Evolutionary conservation across 805 yeast genomes (phyloP).

Genomic region (Monosporozyma servazzii): DNA sequence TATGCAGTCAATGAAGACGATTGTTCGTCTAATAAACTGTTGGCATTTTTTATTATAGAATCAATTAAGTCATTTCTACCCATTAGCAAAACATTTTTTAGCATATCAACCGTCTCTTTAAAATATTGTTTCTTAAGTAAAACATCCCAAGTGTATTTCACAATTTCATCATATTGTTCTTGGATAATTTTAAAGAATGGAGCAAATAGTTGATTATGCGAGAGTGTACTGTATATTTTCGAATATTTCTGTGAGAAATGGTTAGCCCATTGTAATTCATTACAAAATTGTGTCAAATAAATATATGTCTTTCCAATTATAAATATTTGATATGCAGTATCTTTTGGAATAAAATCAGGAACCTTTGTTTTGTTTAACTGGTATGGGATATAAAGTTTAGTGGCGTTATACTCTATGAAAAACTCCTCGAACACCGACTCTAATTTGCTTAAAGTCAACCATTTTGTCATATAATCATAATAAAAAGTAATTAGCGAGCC

Average conservation of each 20-base stretch:
- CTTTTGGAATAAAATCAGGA: slow-evolving; percentile 33
- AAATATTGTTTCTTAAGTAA: slow-evolving; percentile 43
- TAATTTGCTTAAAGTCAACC: slow-evolving; percentile 65
- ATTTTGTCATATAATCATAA: slow-evolving; percentile 45
- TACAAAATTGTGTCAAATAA: slow-evolving; percentile 56
- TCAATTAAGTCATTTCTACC: slow-evolving; percentile 79
- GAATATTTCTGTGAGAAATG: slow-evolving; percentile 31
- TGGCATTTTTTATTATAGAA: slow-evolving; percentile 47
- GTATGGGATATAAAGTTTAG: slow-evolving; percentile 9
- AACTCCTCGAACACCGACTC: slow-evolving; percentile 50
- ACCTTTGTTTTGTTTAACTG: slow-evolving; percentile 19
- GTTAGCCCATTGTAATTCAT: slow-evolving; percentile 57
- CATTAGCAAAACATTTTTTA: slow-evolving; percentile 61
- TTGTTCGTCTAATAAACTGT: slow-evolving; percentile 45
- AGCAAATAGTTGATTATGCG: slow-evolving; percentile 2
- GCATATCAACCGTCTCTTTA: slow-evolving; percentile 45
- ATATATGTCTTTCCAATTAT: slow-evolving; percentile 66
- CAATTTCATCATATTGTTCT: slow-evolving; percentile 43
- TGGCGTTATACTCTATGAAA: slow-evolving; percentile 34
- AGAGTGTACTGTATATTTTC: slow-evolving; percentile 7
- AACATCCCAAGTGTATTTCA: slow-evolving; percentile 41
- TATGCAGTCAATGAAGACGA: slow-evolving; percentile 56
- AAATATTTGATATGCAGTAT: slow-evolving; percentile 38
- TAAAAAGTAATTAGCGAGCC: slow-evolving; percentile 47
- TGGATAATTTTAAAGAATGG: slow-evolving; percentile 30